phyloP scores from a whole-genome alignment of 495 filamentous ascomycete species.

The Amniculicola lignicola region DNA sequence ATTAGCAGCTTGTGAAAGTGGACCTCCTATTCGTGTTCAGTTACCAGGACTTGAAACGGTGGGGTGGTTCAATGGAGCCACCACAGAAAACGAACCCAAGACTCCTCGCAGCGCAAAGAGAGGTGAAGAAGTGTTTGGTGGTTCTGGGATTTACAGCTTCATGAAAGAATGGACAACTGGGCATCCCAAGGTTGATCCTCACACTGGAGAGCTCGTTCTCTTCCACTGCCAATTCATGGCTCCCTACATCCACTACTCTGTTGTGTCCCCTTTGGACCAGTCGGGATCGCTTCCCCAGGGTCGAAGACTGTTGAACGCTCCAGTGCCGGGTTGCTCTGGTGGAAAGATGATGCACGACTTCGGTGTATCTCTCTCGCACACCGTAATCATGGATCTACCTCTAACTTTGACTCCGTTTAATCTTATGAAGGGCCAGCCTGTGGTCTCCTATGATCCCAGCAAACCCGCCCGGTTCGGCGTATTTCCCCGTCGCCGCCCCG shows the following conservation, averaged over 20 bases:
- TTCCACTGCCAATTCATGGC: slow-evolving; percentile 59
- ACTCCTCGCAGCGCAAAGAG: slow-evolving; percentile 18
- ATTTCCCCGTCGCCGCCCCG: slow-evolving; percentile 57
- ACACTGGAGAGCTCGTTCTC: slow-evolving; percentile 59
- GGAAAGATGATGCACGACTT: slow-evolving; percentile 73
- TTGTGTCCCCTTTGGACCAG: slow-evolving; percentile 43
- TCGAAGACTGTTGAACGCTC: slow-evolving; percentile 42
- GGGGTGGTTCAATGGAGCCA: slow-evolving; percentile 62
- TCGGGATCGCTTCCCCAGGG: background rate
- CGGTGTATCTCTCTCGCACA: slow-evolving; percentile 57
- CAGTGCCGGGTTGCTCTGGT: slow-evolving; percentile 55
- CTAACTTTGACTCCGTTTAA: slow-evolving; percentile 60
- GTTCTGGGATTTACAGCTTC: slow-evolving; percentile 51
- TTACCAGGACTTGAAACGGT: slow-evolving; percentile 60
- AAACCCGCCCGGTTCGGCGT: slow-evolving; percentile 58
- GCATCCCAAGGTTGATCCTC: slow-evolving; percentile 61
- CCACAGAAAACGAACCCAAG: slow-evolving; percentile 47
- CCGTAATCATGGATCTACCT: slow-evolving; percentile 64
- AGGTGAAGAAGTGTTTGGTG: slow-evolving; percentile 47
- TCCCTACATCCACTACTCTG: slow-evolving; percentile 64
- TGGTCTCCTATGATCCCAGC: slow-evolving; percentile 53
- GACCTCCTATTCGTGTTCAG: slow-evolving; percentile 60
- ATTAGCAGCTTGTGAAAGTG: slow-evolving; percentile 64
- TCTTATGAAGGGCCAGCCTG: slow-evolving; percentile 49
- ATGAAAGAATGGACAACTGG: slow-evolving; percentile 67